Conservation (phyloP, 2,329 filamentous ascomycete species). For the Cytospora leucostoma region DNA sequence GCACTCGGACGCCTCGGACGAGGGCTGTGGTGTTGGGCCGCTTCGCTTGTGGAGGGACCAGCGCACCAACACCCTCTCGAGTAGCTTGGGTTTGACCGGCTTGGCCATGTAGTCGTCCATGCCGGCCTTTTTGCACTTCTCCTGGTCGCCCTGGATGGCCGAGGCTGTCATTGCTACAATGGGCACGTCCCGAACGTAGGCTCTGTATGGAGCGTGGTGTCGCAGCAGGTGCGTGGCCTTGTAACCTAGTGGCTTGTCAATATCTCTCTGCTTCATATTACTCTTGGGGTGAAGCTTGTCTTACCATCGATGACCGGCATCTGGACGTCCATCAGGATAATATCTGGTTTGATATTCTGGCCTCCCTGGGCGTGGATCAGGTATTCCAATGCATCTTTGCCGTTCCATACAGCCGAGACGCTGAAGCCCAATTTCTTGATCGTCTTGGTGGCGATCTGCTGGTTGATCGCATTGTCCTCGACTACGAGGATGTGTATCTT, state of each 20-base stretch:
- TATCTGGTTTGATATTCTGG: conserved; percentile 61
- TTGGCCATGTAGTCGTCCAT: conserved; percentile 60
- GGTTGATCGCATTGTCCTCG: conserved; percentile 65
- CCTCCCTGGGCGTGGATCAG: conserved; percentile 56
- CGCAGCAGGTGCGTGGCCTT: conserved; percentile 73
- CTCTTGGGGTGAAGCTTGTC: background rate
- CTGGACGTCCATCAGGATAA: conserved; percentile 65
- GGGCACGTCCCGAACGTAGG: conserved; percentile 56
- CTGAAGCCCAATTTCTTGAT: conserved; percentile 73
- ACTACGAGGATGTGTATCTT: conserved; percentile 73
- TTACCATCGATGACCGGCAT: conserved; percentile 18
- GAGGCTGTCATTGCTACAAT: conserved; percentile 60
- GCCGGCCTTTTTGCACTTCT: conserved; percentile 53
- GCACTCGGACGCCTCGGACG: conserved; percentile 27
- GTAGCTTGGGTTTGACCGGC: conserved; percentile 51
- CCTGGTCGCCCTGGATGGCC: conserved; percentile 56
- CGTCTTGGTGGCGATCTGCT: conserved; percentile 62
- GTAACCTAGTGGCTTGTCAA: conserved; percentile 57
- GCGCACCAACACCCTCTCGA: conserved; percentile 44
- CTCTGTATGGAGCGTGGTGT: conserved; percentile 65
- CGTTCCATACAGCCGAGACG: conserved; percentile 74
- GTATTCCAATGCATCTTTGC: conserved; percentile 76
- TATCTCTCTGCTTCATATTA: no score
- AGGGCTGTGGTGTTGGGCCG: conserved; percentile 8
- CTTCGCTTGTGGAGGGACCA: conserved; percentile 32